phyloP scores from a whole-genome alignment of 495 filamentous ascomycete species.

The Acidiella bohemica region DNA sequence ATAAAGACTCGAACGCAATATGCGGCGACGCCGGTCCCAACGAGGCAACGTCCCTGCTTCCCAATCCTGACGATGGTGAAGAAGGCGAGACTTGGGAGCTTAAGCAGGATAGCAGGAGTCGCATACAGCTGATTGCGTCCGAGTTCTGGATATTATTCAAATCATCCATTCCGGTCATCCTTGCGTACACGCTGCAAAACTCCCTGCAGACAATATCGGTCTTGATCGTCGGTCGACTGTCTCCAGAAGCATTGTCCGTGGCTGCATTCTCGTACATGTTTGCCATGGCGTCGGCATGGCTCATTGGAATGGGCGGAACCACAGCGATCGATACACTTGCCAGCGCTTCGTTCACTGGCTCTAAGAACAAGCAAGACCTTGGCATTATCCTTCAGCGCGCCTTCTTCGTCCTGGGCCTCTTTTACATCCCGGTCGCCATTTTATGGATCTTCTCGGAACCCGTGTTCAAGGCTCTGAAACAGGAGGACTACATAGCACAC shows the following conservation, averaged over 20 bases:
- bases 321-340: constrained; percentile 83
- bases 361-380: constrained; percentile 66
- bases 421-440: constrained; percentile 64
- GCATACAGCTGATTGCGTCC: constrained; percentile 30
- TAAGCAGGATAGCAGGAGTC: constrained; percentile 20
- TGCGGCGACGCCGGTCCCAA: neutral
- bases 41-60: constrained; percentile 20
- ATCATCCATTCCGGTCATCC: constrained; percentile 64
- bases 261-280: constrained; percentile 92
- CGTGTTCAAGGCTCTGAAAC: constrained; percentile 63
- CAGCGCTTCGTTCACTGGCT: constrained; percentile 76
- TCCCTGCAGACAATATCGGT: constrained; percentile 78
- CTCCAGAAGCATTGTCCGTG: constrained; percentile 67
- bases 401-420: constrained; percentile 56
- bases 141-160: constrained; percentile 60
- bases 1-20: constrained; percentile 9
- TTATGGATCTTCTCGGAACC: constrained; percentile 69
- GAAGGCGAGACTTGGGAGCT: constrained; percentile 25
- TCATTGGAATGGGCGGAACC: constrained; percentile 83
- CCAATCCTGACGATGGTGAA: constrained; percentile 16
- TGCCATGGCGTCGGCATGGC: constrained; percentile 79
- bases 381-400: constrained; percentile 72
- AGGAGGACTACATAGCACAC: constrained; percentile 62
- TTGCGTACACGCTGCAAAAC: constrained; percentile 83
- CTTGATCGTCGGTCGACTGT: constrained; percentile 67